Evolutionary conservation across 1,284 basidiomycete genomes (phyloP), one percentile per base, ranked within the genome.

Genomic region (Ceratobasidium sp.): DNA sequence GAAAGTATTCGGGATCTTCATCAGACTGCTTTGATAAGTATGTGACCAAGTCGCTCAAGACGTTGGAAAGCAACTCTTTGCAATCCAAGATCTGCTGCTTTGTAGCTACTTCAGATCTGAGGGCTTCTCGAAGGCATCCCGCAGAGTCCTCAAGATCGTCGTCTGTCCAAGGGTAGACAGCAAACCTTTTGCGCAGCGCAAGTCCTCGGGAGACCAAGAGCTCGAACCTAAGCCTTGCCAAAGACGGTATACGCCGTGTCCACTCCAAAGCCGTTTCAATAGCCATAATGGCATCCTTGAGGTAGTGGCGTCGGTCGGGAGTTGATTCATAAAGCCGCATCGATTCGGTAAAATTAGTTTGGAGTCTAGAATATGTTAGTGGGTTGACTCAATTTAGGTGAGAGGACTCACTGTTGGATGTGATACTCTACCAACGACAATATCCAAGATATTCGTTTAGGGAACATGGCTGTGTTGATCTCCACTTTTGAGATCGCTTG

Each of bases 81-180:
- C 41, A 43, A 28, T 18, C n/a, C 59, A 10, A 30, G n/a, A 61
- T 21, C 26, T 41, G 34, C 4, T 43, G 8, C 10, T 21, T 0
- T 1, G 59, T 14, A 4, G 23, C 36, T n/a, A 28, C n/a, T 8
- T 34, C 46, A 28, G 8, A 28, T 14, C 41, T 26, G 9, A 52
- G 16, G 14, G 48, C 28, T 39, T 52, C 61, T 14, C 48, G 46
- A n/a, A 64, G 45, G 23, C 14, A 52, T 2, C 18, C 21, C n/a
- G 32, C 28, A 1, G 61, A 23, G 21, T 36, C 26, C 39, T 64
- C 61, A 3, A 52, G 61, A 21, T 64, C 61, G 14, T 64, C 61
- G 18, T n/a, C n/a, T n/a, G 43, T 16, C 12, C 23, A 14, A 18
- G 14, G 18, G 21, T 48, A 8, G 18, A 64, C 8, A 8, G 12